phyloP scores from a whole-genome alignment of 176 grass and related monocot genomes.

The Carex littledalei region DNA sequence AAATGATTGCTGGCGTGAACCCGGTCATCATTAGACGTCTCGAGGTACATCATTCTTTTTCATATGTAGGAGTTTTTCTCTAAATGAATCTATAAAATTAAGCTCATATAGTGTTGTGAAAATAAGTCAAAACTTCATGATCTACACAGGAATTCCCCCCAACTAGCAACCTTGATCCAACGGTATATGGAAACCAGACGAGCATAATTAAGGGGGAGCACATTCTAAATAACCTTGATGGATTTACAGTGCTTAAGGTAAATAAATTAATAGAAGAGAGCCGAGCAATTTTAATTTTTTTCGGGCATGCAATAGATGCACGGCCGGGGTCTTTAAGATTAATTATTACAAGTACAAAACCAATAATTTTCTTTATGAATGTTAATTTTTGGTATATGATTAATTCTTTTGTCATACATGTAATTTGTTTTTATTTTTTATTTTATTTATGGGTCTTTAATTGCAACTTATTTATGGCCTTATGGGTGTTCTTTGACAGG shows the following conservation, averaged over 20 bases:
- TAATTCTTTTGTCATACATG: background rate
- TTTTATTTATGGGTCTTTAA: background rate
- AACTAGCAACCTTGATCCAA: slow-evolving; percentile 41
- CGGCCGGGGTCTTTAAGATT: too few relatives aligned
- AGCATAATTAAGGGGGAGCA: slow-evolving; percentile 41
- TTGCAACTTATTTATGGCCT: background rate
- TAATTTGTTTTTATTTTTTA: background rate
- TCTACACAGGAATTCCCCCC: slow-evolving; percentile 41
- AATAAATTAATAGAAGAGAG: background rate
- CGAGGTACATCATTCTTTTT: slow-evolving; percentile 16
- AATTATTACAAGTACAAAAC: background rate
- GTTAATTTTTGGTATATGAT: background rate
- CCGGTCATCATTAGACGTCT: slow-evolving; percentile 38
- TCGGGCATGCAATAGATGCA: too few relatives aligned
- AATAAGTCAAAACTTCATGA: background rate
- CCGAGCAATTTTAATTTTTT: too few relatives aligned
- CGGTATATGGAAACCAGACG: slow-evolving; percentile 34
- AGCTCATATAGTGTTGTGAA: background rate
- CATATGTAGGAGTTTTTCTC: background rate
- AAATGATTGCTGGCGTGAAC: slow-evolving; percentile 53
- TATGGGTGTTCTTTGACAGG: slow-evolving; percentile 25
- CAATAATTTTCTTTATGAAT: background rate
- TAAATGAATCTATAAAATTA: background rate
- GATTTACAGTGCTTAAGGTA: slow-evolving; percentile 30
- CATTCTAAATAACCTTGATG: slow-evolving; percentile 29